These are phyloP conservation scores for Xylaria sp. DNA, from an alignment of 2,329 filamentous ascomycete genomes.

Conservation along the genomic window DNA sequence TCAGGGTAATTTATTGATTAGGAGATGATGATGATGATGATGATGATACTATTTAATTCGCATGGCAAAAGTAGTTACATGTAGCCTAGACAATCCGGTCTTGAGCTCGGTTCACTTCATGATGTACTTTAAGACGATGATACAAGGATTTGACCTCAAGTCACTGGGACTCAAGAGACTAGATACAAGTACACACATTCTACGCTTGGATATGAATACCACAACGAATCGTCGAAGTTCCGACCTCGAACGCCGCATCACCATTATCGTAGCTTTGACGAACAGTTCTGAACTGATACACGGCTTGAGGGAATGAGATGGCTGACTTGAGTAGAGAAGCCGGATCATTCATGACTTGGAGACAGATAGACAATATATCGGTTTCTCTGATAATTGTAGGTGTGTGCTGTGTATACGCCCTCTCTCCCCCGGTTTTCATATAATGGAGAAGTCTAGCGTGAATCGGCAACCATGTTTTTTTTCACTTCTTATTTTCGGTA, in stretches of 20 bases:
- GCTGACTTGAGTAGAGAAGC: neutral
- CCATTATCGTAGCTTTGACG: neutral
- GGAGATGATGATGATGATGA: neutral
- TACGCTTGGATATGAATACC: conserved; percentile 11
- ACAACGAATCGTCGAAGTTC: neutral
- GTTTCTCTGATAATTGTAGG: neutral
- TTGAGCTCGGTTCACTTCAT: conserved; percentile 15
- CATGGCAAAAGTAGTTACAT: conserved; percentile 26
- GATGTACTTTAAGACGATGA: conserved; percentile 12
- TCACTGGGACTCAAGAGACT: neutral
- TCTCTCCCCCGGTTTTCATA: too few relatives aligned
- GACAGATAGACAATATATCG: neutral
- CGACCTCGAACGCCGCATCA: neutral
- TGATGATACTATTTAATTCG: neutral
- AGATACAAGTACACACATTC: neutral
- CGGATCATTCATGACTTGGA: neutral
- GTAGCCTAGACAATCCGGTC: neutral
- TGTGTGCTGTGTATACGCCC: too few relatives aligned
- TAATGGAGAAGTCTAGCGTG: too few relatives aligned
- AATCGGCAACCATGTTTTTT: too few relatives aligned
- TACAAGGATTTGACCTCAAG: neutral
- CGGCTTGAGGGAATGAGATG: neutral
- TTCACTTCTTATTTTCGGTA: too few relatives aligned
- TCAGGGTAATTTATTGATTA: neutral
- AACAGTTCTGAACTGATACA: neutral